Evolutionary conservation across 306 rosid genomes (phyloP).

Genomic region (Begonia loranthoides): DNA sequence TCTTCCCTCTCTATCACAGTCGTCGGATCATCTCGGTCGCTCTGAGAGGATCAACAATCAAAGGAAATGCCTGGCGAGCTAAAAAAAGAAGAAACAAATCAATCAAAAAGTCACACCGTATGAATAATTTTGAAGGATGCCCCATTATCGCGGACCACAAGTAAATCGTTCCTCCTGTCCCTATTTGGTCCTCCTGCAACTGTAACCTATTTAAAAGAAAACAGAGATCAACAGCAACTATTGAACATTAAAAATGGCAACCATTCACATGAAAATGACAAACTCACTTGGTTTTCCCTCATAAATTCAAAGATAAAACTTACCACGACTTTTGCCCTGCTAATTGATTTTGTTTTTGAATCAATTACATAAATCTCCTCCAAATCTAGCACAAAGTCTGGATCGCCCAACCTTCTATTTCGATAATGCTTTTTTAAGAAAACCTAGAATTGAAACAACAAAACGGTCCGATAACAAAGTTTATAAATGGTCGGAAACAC

Average conservation of each 20-base stretch:
- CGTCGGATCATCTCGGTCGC: constrained; percentile 74
- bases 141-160: constrained; percentile 65
- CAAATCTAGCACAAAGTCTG: constrained; percentile 80
- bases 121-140: constrained; percentile 71
- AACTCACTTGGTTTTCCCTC: too few species aligned
- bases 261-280: neutral
- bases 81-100: constrained; percentile 5
- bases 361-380: constrained; percentile 88
- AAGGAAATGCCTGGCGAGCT: neutral
- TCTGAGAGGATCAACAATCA: constrained; percentile 27
- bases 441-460: constrained; percentile 35
- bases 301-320: constrained; percentile 19
- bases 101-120: constrained; percentile 29
- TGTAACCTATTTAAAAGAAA: constrained; percentile 42
- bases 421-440: constrained; percentile 85
- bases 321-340: constrained; percentile 82
- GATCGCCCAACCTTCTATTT: constrained; percentile 62
- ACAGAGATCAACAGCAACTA: neutral
- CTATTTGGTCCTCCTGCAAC: constrained; percentile 79
- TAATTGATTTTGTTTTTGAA: constrained; percentile 78
- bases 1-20: constrained; percentile 82
- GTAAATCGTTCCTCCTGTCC: constrained; percentile 78
- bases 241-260: constrained; percentile 1
- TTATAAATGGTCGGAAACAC: too few species aligned
- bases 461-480: constrained; percentile 5